Conservation (phyloP, 331 rosid genomes). For the Quercus phellos region DNA sequence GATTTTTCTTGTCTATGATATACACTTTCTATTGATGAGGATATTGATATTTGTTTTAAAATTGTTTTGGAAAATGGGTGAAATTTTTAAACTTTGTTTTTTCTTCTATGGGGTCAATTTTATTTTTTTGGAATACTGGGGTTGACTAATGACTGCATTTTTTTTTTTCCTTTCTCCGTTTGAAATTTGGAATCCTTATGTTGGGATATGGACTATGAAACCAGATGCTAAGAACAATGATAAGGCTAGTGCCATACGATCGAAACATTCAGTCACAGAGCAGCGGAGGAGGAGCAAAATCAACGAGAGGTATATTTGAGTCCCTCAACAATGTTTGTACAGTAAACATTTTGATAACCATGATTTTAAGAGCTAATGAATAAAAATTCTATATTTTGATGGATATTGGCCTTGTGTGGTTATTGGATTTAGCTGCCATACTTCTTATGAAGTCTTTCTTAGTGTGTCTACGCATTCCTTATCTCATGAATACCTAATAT, state of each 20-base stretch:
- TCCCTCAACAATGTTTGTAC: not conserved
- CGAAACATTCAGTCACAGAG: conserved; percentile 96
- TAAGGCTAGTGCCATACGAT: conserved; percentile 74
- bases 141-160: conserved; percentile 21
- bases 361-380: not conserved
- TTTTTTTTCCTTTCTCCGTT: not conserved
- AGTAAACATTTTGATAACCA: not conserved
- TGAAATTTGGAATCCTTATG: conserved; percentile 18
- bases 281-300: conserved; percentile 99
- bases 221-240: conserved; percentile 78
- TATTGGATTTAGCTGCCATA: not conserved
- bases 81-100: not conserved
- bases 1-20: not conserved
- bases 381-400: not conserved
- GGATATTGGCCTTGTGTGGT: not conserved
- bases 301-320: conserved; percentile 75
- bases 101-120: not conserved
- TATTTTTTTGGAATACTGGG: conserved; percentile 3
- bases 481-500: not conserved
- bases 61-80: not conserved
- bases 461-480: not conserved
- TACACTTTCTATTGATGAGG: not conserved
- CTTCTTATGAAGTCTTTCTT: not conserved
- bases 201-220: conserved; percentile 19
- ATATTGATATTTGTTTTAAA: not conserved